These are phyloP conservation scores for Argentina anserina DNA, from an alignment of 306 rosid genomes.

Conservation along the genomic window DNA sequence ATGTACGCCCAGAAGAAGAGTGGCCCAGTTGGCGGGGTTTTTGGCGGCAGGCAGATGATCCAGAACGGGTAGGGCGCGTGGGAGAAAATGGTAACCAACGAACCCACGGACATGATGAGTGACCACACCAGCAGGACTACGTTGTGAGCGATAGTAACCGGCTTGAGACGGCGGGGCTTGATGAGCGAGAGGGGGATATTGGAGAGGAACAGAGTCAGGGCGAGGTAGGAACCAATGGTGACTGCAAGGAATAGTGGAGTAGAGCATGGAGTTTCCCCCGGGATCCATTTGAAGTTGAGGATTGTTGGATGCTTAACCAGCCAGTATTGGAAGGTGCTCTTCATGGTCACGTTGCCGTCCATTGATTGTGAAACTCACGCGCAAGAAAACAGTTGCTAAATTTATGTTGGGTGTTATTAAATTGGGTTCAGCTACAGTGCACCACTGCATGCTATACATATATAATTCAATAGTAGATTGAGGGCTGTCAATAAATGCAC, in stretches of 20 bases:
- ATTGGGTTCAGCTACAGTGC: too few species aligned
- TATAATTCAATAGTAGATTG: too few species aligned
- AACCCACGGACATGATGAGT: slow-evolving; percentile 52
- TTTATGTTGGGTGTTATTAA: too few species aligned
- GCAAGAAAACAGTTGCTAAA: too few species aligned
- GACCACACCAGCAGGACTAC: slow-evolving; percentile 56
- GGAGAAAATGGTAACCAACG: slow-evolving; percentile 39
- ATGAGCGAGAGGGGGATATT: slow-evolving; percentile 22
- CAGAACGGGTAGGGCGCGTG: slow-evolving; percentile 40
- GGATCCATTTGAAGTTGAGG: slow-evolving; percentile 61
- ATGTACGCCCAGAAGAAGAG: slow-evolving; percentile 94
- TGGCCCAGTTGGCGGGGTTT: slow-evolving; percentile 60
- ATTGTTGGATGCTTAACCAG: slow-evolving; percentile 58
- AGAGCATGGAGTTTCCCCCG: slow-evolving; percentile 41
- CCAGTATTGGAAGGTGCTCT: slow-evolving; percentile 40
- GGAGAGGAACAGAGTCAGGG: slow-evolving; percentile 48
- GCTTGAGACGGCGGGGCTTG: slow-evolving; percentile 36
- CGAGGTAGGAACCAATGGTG: slow-evolving; percentile 46
- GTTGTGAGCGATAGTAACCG: slow-evolving; percentile 56
- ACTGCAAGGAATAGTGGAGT: slow-evolving; percentile 43
- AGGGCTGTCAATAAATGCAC: too few species aligned
- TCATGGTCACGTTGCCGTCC: background rate
- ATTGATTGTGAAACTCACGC: background rate
- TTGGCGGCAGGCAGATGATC: slow-evolving; percentile 59
- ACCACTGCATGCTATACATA: too few species aligned